Evolutionary conservation across 495 filamentous ascomycete genomes (phyloP).

Genomic region (Penicillium desertorum): DNA sequence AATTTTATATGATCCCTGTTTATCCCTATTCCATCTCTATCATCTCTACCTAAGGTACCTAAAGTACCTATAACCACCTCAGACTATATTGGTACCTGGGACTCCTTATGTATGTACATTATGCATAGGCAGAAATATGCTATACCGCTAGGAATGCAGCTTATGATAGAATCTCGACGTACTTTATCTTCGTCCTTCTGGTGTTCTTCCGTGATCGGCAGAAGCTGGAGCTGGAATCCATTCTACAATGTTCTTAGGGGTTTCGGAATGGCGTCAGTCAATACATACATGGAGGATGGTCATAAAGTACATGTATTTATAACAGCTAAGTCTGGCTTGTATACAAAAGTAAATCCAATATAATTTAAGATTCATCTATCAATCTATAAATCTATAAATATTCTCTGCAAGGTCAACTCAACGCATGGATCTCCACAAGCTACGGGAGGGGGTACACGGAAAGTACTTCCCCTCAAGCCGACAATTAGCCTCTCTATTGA

Average conservation of each 20-base stretch:
- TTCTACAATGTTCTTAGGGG: slow-evolving; percentile 4
- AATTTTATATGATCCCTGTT: not conserved
- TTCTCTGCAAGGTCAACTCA: slow-evolving; percentile 7
- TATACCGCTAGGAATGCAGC: not conserved
- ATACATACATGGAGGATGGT: not conserved
- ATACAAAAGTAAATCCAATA: not conserved
- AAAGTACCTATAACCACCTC: not conserved
- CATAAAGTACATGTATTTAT: not conserved
- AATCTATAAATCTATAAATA: slow-evolving; percentile 14
- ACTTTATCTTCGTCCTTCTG: slow-evolving; percentile 2
- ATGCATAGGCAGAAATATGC: not conserved
- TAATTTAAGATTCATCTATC: slow-evolving; percentile 10
- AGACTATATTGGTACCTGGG: not conserved
- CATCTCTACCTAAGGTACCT: slow-evolving; percentile 5
- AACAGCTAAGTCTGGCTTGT: not conserved
- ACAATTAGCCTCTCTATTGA: too few relatives aligned
- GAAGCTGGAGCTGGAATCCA: slow-evolving; percentile 8
- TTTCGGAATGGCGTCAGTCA: slow-evolving; percentile 4
- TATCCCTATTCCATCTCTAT: not conserved
- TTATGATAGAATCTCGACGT: slow-evolving; percentile 4
- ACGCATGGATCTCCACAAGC: slow-evolving; percentile 14
- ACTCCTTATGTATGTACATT: not conserved
- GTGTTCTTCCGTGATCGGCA: slow-evolving; percentile 11
- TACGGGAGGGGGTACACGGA: not conserved
- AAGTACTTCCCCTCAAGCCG: not conserved